Evolutionary conservation across 768 basidiomycete genomes (phyloP), one percentile per base, ranked within the genome.

Genomic region (Russula lepida): DNA sequence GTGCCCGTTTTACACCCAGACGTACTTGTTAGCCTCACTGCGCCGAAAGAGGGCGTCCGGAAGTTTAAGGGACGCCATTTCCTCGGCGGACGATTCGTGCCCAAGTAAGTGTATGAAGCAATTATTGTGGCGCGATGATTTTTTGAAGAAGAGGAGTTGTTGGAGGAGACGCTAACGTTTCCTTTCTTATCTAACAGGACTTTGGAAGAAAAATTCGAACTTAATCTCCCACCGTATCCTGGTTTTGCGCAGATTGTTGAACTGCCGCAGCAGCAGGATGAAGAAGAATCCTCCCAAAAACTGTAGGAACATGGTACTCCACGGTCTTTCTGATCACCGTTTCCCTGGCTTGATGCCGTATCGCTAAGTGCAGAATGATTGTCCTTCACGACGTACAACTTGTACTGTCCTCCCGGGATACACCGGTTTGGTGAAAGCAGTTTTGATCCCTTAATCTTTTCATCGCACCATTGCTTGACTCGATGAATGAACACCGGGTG

Each of bases 11-110:
- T 98, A 53, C 73, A 81, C 19, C 89, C 95, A 0, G 83, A 89
- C 57, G 88, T 91, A 7, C 74, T 99, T 47, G 74, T 99, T 60
- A 95, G 91, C 68, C 75, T 99, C 70, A 99, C 97, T 0, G 95
- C 92, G 11, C 97, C 97, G 0, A 99, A 99, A 73, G 76, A 85
- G 67, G 97, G 97, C 3, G 91, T 89, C 9, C 81, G 76, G 68
- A 70, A 69, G 15, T 98, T 90, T 73, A 81, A 72, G 28, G 93
- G 95, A 12, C 78, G 82, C 37, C 97, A 99, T 76, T 97, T 92
- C 70, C 80, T 98, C 1, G 97, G 95, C 2, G 97, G 97, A 1
- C 78, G 97, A 62, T 99, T 99, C 70, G 81, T 98, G 21, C 85
- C 94, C 6, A 88, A 80, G 94, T 95, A 67, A 66, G 86, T 76